Evolutionary conservation across 2,329 filamentous ascomycete species (phyloP), one percentile per base, ranked within the genome.

Genomic region (Zymoseptoria passerinii): DNA sequence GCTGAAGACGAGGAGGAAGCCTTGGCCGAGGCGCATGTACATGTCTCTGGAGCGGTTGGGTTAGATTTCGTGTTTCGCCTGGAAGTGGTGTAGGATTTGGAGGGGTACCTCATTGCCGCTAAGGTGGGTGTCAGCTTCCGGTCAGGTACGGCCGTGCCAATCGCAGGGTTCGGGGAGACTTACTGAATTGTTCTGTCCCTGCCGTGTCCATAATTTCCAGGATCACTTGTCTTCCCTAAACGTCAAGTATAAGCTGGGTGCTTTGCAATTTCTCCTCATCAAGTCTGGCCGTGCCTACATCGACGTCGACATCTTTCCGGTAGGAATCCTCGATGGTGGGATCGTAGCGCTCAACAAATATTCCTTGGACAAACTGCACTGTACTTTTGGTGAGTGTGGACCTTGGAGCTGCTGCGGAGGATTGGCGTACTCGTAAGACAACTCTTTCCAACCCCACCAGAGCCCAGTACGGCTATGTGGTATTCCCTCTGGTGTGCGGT

Each of bases 291-390:
- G 28, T 18, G 83, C 89, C 80, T 77, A 94, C 90, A 80, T 96
- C 90, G 62, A 96, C 89, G 67, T 91, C 79, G 58, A 84, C 78
- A 50, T 79, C 77, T 68, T 84, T 84, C 50, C 81, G 75, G 65
- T 84, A 84, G 10, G 81, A 83, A 67, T 84, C 81, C 68, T 84
- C 81, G 63, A 84, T 84, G 8, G 81, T 84, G 1, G 81, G 81
- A 70, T 84, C 81, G 70, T 84, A 84, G 63, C 79, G 81, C 74
- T 95, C 90, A 71, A 95, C 92, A 89, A 90, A 95, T 68, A 95
- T 88, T 76, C 94, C 92, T 74, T 94, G 90, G 55, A 95, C 90
- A 70, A 95, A 95, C 80, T 95, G 90, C 69, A 91, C 90, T 90
- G 69, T 69, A 64, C 58, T 61, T 52, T 53, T 2, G 23, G 50